phyloP scores from a whole-genome alignment of 2,329 filamentous ascomycete species.

The Trichoderma asperellum region DNA sequence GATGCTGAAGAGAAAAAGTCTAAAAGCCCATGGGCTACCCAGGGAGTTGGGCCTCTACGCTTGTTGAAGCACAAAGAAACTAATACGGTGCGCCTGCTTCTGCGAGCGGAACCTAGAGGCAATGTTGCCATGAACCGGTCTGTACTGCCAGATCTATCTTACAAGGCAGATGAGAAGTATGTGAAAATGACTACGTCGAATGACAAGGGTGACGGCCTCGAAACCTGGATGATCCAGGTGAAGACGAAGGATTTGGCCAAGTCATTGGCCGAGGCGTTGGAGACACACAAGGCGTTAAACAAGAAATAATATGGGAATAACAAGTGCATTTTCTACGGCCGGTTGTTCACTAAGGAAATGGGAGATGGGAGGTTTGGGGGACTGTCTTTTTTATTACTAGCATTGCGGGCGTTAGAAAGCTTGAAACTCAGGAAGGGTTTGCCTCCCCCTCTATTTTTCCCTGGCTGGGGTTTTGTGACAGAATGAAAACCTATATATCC shows the following conservation, averaged over 20 bases:
- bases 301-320: constrained; percentile 48
- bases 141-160: constrained; percentile 63
- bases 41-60: constrained; percentile 72
- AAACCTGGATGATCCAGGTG: constrained; percentile 73
- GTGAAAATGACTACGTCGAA: constrained; percentile 62
- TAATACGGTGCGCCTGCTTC: constrained; percentile 66
- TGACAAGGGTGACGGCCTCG: constrained; percentile 61
- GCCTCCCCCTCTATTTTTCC: background rate
- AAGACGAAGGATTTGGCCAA: constrained; percentile 65
- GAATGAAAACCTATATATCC: constrained; percentile 27
- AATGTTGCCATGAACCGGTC: constrained; percentile 73
- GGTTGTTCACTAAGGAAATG: constrained; percentile 17
- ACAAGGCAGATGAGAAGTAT: constrained; percentile 64
- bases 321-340: constrained; percentile 20
- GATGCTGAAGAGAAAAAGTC: constrained; percentile 50
- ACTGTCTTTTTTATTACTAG: constrained; percentile 15
- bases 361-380: constrained; percentile 10
- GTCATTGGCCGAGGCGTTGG: constrained; percentile 55
- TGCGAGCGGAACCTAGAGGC: constrained; percentile 76
- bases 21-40: constrained; percentile 67
- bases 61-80: constrained; percentile 75
- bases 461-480: constrained; percentile 23
- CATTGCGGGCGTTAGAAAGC: constrained; percentile 33
- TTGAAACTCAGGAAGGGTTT: constrained; percentile 24
- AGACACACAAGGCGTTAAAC: constrained; percentile 60